Evolutionary conservation across 306 rosid genomes (phyloP).

Genomic region (Cicer judaicum): DNA sequence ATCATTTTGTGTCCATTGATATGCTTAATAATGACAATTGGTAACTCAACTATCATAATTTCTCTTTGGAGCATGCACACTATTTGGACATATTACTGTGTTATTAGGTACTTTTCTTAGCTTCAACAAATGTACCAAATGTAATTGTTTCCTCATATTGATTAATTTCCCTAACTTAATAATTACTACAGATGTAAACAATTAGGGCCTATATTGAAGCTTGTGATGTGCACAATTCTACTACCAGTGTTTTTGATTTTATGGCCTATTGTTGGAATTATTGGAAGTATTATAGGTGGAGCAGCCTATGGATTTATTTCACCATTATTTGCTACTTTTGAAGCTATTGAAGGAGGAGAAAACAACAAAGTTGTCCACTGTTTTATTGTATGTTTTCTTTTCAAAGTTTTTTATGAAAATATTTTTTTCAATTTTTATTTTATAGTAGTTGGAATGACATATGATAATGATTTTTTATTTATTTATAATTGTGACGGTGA

Average conservation of each 20-base stretch:
- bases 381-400: conserved; percentile 68
- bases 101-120: conserved; percentile 63
- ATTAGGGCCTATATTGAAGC: conserved; percentile 77
- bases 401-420: conserved; percentile 11
- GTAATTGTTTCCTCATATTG: conserved; percentile 35
- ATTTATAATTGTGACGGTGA: too few species aligned
- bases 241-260: conserved; percentile 69
- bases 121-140: conserved; percentile 15
- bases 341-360: conserved; percentile 86
- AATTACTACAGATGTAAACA: conserved; percentile 60
- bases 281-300: conserved; percentile 82
- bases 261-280: conserved; percentile 83
- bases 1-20: conserved; percentile 66
- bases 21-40: conserved; percentile 71
- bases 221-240: conserved; percentile 62
- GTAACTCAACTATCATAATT: conserved; percentile 67
- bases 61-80: conserved; percentile 85
- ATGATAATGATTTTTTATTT: too few species aligned
- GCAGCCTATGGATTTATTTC: conserved; percentile 80
- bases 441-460: too few species aligned
- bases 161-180: conserved; percentile 39
- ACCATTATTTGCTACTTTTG: conserved; percentile 80
- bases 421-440: too few species aligned
- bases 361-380: conserved; percentile 60
- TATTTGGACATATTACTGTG: conserved; percentile 73